These are phyloP conservation scores for Fraxinus platypoda DNA, from an alignment of 305 asterid genomes.

Conservation along the genomic window DNA sequence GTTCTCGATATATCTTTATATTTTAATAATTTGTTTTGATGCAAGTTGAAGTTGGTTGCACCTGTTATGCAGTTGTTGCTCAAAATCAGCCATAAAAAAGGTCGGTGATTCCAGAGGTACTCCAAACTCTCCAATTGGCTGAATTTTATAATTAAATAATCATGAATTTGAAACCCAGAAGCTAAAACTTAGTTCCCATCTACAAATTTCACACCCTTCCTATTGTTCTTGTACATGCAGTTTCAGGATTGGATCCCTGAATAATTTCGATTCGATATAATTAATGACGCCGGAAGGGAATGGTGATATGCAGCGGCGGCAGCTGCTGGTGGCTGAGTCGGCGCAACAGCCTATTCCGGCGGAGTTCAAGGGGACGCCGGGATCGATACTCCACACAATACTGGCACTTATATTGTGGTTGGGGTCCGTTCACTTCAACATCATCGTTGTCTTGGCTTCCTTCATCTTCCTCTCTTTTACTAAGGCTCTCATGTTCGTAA, in stretches of 20 bases:
- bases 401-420: conserved; percentile 68
- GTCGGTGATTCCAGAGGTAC: neutral
- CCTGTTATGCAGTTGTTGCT: neutral
- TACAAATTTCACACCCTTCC: neutral
- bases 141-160: neutral
- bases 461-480: conserved; percentile 60
- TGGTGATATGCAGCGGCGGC: conserved; percentile 32
- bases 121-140: neutral
- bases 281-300: conserved; percentile 30
- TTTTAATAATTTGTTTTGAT: neutral
- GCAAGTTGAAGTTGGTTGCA: neutral
- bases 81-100: neutral
- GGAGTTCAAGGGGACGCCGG: conserved; percentile 61
- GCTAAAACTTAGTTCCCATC: neutral
- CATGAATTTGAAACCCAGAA: neutral
- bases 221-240: neutral
- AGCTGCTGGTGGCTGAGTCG: conserved; percentile 7
- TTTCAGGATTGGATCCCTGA: neutral
- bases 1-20: neutral
- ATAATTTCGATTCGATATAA: neutral
- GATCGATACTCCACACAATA: conserved; percentile 39
- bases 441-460: conserved; percentile 44
- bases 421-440: conserved; percentile 64
- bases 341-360: conserved; percentile 37
- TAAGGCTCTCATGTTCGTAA: conserved; percentile 58